Evolutionary conservation across 305 asterid genomes (phyloP), one percentile per base, ranked within the genome.

Genomic region (Fraxinus paxiana): DNA sequence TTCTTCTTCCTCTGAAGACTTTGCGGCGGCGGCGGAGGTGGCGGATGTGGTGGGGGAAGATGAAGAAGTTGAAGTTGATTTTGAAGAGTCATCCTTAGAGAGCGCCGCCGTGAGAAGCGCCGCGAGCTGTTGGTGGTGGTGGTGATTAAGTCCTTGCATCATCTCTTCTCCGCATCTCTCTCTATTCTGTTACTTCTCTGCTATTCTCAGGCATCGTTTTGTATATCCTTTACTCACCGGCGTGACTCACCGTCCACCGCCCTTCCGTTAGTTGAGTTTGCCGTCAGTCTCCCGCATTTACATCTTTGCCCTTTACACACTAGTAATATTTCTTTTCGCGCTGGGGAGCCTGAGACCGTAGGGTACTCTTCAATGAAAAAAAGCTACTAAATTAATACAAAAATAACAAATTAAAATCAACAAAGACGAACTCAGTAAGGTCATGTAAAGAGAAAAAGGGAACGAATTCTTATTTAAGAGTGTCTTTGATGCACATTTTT

Each of bases 71-170:
- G 84, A 82, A 46, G 87, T 24, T 38, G 91, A 75, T 56, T 87
- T 85, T 17, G 93, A 70, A 51, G 91, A 76, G 82, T 88, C 93
- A 86, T 86, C 95, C 82, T 91, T 92, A 31, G 98, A 95, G 43
- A 92, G 95, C 79, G 99, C 98, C 80, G 97, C 97, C 73, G 99
- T 84, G 71, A 96, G 93, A 81, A 96, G 98, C 81, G 98, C 97
- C 81, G 93, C 98, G 73, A 96, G 91, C 84, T 96, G 99, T 82
- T 96, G 98, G 80, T 96, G 99, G 48, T 92, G 99, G 88, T 92
- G 97, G 87, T 94, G 99, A 70, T 70, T 70, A 87, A 95, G 95
- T 80, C 98, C 97, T 87, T 92, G 99, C 97, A 92, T 94, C 88
- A 73, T 90, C 74, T 77, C 90, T 87, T 85, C 91, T 79, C 89